Base-by-base conservation (phyloP, 225 moss, liverwort and hornwort species). In the Sphagnum contortum region DNA sequence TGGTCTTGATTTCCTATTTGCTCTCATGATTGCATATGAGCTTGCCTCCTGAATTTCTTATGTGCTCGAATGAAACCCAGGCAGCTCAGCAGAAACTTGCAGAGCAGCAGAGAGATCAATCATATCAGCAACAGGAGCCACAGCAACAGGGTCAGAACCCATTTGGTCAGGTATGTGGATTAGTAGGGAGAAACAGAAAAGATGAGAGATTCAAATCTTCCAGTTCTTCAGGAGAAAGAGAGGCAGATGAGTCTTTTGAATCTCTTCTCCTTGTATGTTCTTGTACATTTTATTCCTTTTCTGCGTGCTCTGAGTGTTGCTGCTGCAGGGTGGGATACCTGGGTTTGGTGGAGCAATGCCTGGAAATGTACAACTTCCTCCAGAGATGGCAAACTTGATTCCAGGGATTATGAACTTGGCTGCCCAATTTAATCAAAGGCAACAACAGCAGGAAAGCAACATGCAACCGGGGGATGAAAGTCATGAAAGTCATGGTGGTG, bases 1-100 rank as follows among this genome's bases (percentile, higher is more conserved):
- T 29, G 29, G 29, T 29, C 29, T 29, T 29, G 29, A 29, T 29
- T 29, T 29, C 29, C 29, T 29, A 29, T 29, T 29, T 29, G 29
- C 29, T 29, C 29, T 29, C 29, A 29, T 29, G 29, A 29, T 29
- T 29, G 29, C 29, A 29, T 29, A 29, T 29, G 29, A 29, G 29
- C 29, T 29, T 29, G 29, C 29, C 29, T 29, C 29, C 29, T 29
- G 29, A 29, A 29, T 29, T 29, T 29, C 29, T 29, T 29, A 29
- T 29, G 29, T 29, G 29, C 29, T 29, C 1, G 29, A 29, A 29
- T 29, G 29, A 29, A 29, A 29, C 9, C 29, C 76, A 81, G 80
- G 74, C 78, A 52, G 85, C 81, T 5, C 78, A 85, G 61, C 75
- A 71, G 64, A 85, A 81, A 61, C 55, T 85, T 60, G 78, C 71